Conservation (phyloP, 306 rosid genomes). For the Casuarina equisetifolia region DNA sequence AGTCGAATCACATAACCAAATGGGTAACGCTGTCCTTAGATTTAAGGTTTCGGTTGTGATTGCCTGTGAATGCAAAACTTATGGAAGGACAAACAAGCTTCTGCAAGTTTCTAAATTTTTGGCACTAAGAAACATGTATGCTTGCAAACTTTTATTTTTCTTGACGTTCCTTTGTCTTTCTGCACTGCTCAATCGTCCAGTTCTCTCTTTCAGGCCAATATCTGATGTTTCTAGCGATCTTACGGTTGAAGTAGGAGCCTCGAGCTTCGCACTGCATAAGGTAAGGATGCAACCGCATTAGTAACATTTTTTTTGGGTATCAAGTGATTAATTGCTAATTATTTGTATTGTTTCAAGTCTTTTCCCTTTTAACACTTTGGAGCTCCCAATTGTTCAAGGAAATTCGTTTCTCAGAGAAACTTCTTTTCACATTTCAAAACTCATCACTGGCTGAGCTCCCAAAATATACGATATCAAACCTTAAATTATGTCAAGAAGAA, state of each 20-base stretch:
- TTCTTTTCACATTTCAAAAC: not conserved
- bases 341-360: not conserved
- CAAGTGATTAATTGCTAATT: not conserved
- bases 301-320: not conserved
- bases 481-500: not conserved
- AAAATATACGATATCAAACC: not conserved
- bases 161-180: constrained; percentile 29
- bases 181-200: constrained; percentile 31
- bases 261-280: constrained; percentile 93
- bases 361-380: too few relatives aligned
- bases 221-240: constrained; percentile 97
- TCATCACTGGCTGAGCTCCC: not conserved
- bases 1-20: constrained; percentile 29
- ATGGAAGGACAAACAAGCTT: constrained; percentile 34
- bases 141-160: constrained; percentile 25
- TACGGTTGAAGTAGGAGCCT: constrained; percentile 77
- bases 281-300: constrained; percentile 35
- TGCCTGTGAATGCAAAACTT: constrained; percentile 15
- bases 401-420: not conserved
- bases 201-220: constrained; percentile 76
- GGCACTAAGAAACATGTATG: constrained; percentile 39
- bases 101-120: constrained; percentile 36
- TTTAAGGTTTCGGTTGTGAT: constrained; percentile 32
- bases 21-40: constrained; percentile 37
- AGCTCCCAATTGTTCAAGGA: not conserved